These are phyloP conservation scores for Gonapodya sp. DNA, from an alignment of 192 early-diverging fungal genomes.

Conservation along the genomic window DNA sequence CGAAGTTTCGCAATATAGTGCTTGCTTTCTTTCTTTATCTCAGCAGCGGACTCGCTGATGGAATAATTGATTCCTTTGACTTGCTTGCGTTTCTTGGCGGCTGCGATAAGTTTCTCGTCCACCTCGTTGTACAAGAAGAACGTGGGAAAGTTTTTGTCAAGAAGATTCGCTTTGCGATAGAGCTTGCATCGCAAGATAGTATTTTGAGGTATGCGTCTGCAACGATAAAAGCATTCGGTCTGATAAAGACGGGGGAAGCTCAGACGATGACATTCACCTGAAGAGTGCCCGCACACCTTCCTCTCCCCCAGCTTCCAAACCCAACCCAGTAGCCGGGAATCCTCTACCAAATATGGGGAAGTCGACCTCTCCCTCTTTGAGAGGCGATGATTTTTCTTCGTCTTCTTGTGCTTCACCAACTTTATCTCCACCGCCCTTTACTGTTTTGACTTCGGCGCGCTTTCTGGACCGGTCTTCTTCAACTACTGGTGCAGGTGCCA, in stretches of 20 bases:
- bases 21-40: slow-evolving; percentile 42
- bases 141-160: slow-evolving; percentile 39
- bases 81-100: slow-evolving; percentile 41
- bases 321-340: not conserved
- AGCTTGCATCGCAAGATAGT: slow-evolving; percentile 38
- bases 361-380: not conserved
- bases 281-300: not conserved
- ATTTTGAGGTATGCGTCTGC: slow-evolving; percentile 28
- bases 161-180: slow-evolving; percentile 41
- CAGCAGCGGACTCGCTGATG: slow-evolving; percentile 37
- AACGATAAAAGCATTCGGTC: not conserved
- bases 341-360: not conserved
- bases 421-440: not conserved
- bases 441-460: not conserved
- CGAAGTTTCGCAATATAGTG: slow-evolving; percentile 47
- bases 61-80: slow-evolving; percentile 46
- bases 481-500: not conserved
- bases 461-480: not conserved
- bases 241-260: not conserved
- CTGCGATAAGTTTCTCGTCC: slow-evolving; percentile 41
- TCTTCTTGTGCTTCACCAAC: not conserved
- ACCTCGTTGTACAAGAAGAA: slow-evolving; percentile 48
- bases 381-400: not conserved
- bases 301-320: not conserved
- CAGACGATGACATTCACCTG: not conserved